Evolutionary conservation across 208 protist genomes (phyloP), one percentile per base, ranked within the genome.

Genomic region (Porcisia deanei): DNA sequence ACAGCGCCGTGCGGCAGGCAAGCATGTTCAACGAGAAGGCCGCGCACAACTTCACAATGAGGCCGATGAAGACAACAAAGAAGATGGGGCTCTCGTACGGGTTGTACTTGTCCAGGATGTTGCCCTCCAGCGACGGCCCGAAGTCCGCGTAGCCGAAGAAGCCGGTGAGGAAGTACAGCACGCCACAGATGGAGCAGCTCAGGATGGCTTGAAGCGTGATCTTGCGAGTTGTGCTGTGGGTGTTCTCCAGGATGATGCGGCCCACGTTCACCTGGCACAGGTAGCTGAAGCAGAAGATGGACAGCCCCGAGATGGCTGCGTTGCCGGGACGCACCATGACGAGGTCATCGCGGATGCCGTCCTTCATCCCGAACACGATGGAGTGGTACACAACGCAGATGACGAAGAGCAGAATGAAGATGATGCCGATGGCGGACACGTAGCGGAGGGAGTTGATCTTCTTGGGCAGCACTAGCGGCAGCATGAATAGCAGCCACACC

Each of bases 371-470:
- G 69, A 85, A 65, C 49, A 4, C 55, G 18, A 54, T 61, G 45
- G 86, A 82, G 88, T 95, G 88, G 53, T 73, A 65, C 57, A 92
- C 79, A 14, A 90, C 69, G 60, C 61, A 82, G 43, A 84, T 47
- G n/a, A 92, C 88, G 65, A 96, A 91, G 69, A 79, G 79, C 43
- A 92, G 12, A 37, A 94, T 86, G 55, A 82, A 88, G 41, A 60
- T 30, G 34, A 91, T 80, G 12, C 86, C 89, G 22, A 87, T n/a
- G 9, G 76, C 63, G 34, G 86, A 94, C 41, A 81, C 73, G 74
- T 93, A 96, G 22, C 91, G 89, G 12, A 94, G 74, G 9, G 86
- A 89, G 82, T 94, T 94, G 74, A 96, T 82, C n/a, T 79, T 67
- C 81, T 92, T 91, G 3, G 87, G 85, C 14, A 94, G 64, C 45